A percentile compares a stretch with the other conserved stretches of the same genome.
phyloP scores from a whole-genome alignment of 2,329 filamentous ascomycete genomes.

The Colletotrichum cuscutae region DNA sequence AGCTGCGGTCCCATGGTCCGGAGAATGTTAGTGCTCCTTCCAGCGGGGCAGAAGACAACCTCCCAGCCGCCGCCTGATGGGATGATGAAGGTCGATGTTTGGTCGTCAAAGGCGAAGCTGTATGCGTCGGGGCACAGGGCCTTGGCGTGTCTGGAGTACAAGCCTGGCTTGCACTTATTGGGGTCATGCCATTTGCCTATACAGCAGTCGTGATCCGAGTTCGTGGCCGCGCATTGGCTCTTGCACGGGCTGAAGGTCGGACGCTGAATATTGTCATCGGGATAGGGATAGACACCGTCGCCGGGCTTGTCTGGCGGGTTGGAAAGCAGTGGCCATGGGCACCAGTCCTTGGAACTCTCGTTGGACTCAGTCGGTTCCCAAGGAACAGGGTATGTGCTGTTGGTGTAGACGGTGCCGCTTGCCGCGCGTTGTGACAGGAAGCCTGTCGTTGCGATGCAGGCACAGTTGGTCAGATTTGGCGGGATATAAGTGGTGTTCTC shows the following conservation, averaged over 20 bases:
- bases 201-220: conserved; percentile 77
- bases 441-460: conserved; percentile 78
- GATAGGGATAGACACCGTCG: conserved; percentile 84
- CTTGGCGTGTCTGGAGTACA: conserved; percentile 78
- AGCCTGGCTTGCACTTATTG: conserved; percentile 71
- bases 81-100: conserved; percentile 69
- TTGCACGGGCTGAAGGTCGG: conserved; percentile 82
- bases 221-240: conserved; percentile 78
- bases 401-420: conserved; percentile 69
- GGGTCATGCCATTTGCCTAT: conserved; percentile 74
- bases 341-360: conserved; percentile 73
- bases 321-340: conserved; percentile 81
- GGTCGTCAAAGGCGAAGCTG: conserved; percentile 75
- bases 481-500: conserved; percentile 74
- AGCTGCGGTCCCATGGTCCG: conserved; percentile 61
- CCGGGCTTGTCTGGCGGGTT: conserved; percentile 75
- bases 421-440: conserved; percentile 65
- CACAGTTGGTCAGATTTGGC: conserved; percentile 79
- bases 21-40: conserved; percentile 69
- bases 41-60: conserved; percentile 78
- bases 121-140: conserved; percentile 85
- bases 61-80: conserved; percentile 80
- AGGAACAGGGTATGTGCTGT: conserved; percentile 73
- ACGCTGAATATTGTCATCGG: conserved; percentile 76
- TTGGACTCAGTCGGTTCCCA: conserved; percentile 71